Conservation (phyloP, 108 stramenopile genomes). For the Nitzschia sp. region DNA sequence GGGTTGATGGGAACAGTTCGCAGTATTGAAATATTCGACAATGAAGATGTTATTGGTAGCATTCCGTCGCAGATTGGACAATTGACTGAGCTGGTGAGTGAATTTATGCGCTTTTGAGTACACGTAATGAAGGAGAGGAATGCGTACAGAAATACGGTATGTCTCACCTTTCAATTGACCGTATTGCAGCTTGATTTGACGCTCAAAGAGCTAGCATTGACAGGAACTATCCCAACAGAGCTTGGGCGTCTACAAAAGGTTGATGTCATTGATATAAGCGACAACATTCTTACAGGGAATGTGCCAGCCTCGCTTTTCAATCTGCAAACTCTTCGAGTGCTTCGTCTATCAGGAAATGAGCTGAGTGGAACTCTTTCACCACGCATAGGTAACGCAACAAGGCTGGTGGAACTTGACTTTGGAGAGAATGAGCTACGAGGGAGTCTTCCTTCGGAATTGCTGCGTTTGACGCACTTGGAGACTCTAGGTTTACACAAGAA, state of each 20-base stretch:
- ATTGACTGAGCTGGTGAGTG: slow-evolving; percentile 1
- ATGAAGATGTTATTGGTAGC: background rate
- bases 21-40: background rate
- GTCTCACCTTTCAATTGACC: background rate
- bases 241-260: background rate
- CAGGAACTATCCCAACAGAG: background rate
- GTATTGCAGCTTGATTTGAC: background rate
- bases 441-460: background rate
- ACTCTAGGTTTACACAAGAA: slow-evolving; percentile 8
- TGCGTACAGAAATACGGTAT: background rate
- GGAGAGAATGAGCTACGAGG: background rate
- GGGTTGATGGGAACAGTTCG: background rate
- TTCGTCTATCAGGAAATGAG: background rate
- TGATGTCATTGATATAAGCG: slow-evolving; percentile 8
- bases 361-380: background rate
- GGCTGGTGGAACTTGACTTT: slow-evolving; percentile 5
- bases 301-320: background rate
- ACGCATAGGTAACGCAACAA: background rate
- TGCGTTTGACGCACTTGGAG: background rate
- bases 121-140: no score
- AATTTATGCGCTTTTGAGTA: no score
- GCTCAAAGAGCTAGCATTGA: background rate
- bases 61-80: background rate
- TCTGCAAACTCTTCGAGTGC: background rate
- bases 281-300: background rate